phyloP scores from a whole-genome alignment of 352 stramenopile species.

The Globisporangium recalcitrans region DNA sequence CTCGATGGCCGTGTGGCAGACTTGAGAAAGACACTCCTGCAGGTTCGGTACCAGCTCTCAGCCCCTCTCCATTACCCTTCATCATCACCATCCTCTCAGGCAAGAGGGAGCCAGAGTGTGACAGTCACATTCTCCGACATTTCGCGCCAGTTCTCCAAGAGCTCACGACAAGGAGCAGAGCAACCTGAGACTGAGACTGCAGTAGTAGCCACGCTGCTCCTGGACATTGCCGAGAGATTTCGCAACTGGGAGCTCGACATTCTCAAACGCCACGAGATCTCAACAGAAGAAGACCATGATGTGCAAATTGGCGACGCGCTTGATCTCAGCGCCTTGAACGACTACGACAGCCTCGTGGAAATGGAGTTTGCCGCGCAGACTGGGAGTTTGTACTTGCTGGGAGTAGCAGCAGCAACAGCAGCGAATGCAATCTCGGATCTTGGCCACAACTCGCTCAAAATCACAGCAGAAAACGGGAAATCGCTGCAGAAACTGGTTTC shows the following conservation, averaged over 20 bases:
- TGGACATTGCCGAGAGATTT: slow-evolving; percentile 6
- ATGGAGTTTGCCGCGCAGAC: slow-evolving; percentile 1
- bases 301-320: slow-evolving; percentile 4
- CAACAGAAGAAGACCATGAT: slow-evolving; percentile 9
- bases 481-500: slow-evolving; percentile 8
- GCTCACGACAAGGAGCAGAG: neutral
- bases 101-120: neutral
- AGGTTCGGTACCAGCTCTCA: slow-evolving; percentile 7
- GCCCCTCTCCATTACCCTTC: neutral
- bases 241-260: neutral
- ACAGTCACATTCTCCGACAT: slow-evolving; percentile 12
- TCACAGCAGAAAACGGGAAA: neutral
- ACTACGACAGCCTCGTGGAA: neutral
- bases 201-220: slow-evolving; percentile 5
- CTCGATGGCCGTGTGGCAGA: slow-evolving; percentile 9
- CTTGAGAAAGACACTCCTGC: slow-evolving; percentile 4
- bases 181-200: neutral
- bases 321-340: slow-evolving; percentile 5
- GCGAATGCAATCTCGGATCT: neutral
- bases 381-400: slow-evolving; percentile 10
- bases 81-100: neutral
- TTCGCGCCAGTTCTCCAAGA: slow-evolving; percentile 1
- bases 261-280: neutral
- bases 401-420: neutral
- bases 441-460: slow-evolving; percentile 2